A percentile compares a stretch with the other conserved stretches of the same genome.
phyloP scores from a whole-genome alignment of 2,329 filamentous ascomycete genomes.

The Rhexocercosporidium sp. region DNA sequence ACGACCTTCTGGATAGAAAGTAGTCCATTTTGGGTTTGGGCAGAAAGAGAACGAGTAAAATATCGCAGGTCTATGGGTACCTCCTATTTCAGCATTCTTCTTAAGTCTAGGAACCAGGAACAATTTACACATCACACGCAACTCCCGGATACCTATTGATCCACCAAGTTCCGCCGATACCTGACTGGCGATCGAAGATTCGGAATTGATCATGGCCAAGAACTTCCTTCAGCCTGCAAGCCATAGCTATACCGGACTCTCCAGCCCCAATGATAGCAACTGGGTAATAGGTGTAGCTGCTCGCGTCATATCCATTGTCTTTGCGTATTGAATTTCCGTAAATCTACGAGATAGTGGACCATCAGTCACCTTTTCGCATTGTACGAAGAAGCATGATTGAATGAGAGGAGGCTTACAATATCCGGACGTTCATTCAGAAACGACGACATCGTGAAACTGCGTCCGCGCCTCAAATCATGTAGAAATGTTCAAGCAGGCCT shows the following conservation, averaged over 20 bases:
- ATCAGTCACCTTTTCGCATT: not conserved
- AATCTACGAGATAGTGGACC: conserved; percentile 24
- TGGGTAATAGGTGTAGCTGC: conserved; percentile 45
- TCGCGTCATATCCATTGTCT: conserved; percentile 45
- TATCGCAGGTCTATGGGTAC: conserved; percentile 51
- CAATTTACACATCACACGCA: conserved; percentile 55
- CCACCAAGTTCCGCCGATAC: conserved; percentile 60
- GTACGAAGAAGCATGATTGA: not conserved
- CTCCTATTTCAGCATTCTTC: not conserved
- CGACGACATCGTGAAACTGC: conserved; percentile 20
- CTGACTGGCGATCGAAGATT: conserved; percentile 61
- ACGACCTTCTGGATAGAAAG: conserved; percentile 62
- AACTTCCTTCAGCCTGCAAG: conserved; percentile 57
- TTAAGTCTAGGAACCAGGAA: not conserved
- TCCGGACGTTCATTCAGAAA: conserved; percentile 22
- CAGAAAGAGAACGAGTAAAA: conserved; percentile 67
- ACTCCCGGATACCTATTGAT: conserved; percentile 62
- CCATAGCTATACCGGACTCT: conserved; percentile 64
- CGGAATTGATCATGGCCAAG: conserved; percentile 62
- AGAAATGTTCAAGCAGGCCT: too few species aligned
- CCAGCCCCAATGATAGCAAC: conserved; percentile 63
- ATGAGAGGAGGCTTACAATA: conserved; percentile 18
- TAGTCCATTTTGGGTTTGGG: conserved; percentile 62
- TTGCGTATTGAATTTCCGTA: conserved; percentile 45
- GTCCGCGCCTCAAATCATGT: not conserved